Evolutionary conservation across 768 basidiomycete species (phyloP), one percentile per base, ranked within the genome.

Genomic region (Kwoniella dendrophila): DNA sequence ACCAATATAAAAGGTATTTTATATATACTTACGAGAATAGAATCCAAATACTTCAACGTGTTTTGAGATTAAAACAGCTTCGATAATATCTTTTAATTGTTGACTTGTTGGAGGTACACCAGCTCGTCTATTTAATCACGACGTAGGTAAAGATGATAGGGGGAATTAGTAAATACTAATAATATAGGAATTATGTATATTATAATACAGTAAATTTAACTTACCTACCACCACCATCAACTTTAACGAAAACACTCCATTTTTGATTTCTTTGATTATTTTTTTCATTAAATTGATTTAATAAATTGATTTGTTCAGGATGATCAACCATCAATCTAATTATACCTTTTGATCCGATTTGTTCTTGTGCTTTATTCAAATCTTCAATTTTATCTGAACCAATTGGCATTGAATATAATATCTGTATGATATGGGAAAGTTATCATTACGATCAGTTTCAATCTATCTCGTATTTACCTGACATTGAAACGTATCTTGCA

Each of bases 201-300:
- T 47, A 58, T 40, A 30, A 20, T 20, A 20, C 44, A 5, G 32
- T 16, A 30, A 4, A 8, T 22, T n/a, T 33, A n/a, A 74, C 87
- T 72, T 78, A 91, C 90, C 87, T 86, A 68, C 86, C 84, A 29
- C 88, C 90, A 6, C 86, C 86, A 67, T 92, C 88, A 34, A 92
- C 80, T 66, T 92, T 92, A 61, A 93, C 83, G 75, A 92, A 92
- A 0, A 84, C 84, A 14, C 86, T 88, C 90, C 91, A 92, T 44
- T 74, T 66, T 81, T 81, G 1, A 81, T 78, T 16, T 67, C 74
- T 48, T 70, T 72, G 61, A n/a, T n/a, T n/a, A 81, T 81, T 41
- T 12, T 36, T 52, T 11, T 52, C 52, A 12, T 30, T 69, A 34
- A 84, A 89, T 49, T 81, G 81, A 63, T 89, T 86, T 36, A 92